Conservation (phyloP, 306 rosid genomes). For the Glycine tomentella region DNA sequence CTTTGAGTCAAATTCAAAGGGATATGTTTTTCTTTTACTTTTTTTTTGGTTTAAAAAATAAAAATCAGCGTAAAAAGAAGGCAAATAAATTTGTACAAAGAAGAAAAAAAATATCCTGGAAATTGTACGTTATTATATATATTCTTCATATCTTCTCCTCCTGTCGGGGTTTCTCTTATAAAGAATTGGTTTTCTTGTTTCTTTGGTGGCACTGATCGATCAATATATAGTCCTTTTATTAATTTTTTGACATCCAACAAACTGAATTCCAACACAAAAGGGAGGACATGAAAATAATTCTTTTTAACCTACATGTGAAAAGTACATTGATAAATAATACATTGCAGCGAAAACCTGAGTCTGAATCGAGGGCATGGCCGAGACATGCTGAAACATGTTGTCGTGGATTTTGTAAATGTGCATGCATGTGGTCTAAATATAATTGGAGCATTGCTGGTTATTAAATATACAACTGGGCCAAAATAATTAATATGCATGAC, state of each 20-base stretch:
- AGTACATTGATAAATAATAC: conserved; percentile 28
- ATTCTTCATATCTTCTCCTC: background rate
- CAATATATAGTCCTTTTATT: background rate
- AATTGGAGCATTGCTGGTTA: conserved; percentile 5
- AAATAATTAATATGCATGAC: conserved; percentile 23
- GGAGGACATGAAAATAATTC: conserved; percentile 40
- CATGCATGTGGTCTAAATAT: conserved; percentile 41
- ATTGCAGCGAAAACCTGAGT: conserved; percentile 32
- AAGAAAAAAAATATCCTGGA: background rate
- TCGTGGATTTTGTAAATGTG: conserved; percentile 8
- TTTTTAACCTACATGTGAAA: conserved; percentile 15
- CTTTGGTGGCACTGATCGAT: conserved; percentile 21
- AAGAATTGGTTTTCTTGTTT: conserved; percentile 31
- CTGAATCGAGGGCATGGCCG: conserved; percentile 46
- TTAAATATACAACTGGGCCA: conserved; percentile 14
- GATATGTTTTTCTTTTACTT: background rate
- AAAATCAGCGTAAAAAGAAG: background rate
- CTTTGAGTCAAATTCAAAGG: conserved; percentile 1
- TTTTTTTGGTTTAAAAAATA: background rate
- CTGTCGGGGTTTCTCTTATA: conserved; percentile 17
- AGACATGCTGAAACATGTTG: conserved; percentile 50
- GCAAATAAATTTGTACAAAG: background rate
- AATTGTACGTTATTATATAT: conserved; percentile 1
- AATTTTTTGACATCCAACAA: conserved; percentile 7
- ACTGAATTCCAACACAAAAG: conserved; percentile 37